Evolutionary conservation across 306 rosid species (phyloP), one percentile per base, ranked within the genome.

Genomic region (Hippophae rhamnoides): DNA sequence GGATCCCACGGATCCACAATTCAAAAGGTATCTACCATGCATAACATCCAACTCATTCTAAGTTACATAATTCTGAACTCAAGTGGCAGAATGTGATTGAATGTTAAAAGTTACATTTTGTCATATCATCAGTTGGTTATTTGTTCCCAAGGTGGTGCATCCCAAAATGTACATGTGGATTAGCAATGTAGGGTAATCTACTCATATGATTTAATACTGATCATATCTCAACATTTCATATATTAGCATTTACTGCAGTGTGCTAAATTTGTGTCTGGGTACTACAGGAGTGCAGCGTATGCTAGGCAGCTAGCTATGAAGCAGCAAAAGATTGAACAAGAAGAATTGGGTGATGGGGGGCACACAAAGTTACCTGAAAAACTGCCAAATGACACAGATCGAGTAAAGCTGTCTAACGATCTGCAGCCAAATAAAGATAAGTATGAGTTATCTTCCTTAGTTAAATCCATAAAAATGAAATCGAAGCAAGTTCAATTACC

Each of bases 1-100:
- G 56, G 96, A 92, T 78, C 96, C 98, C 51, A 92, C 98, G 0
- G 76, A 83, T 57, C 98, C 98, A 1, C 93, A 88, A 45, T 85
- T 83, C 80, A 83, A 92, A 78, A 83, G 98, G 98, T 90, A 83
- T 60, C 27, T 67, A 53, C 62, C 47, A 27, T 49, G 27, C 41
- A 14, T 10, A n/a, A 18, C 12, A 7, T 18, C 23, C 23, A 18
- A 18, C 23, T 18, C 23, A 18, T 18, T 18, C 23, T 18, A 18
- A 18, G 23, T 18, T 18, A 18, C 23, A 74, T 54, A 51, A 68
- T 63, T n/a, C 57, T 13, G 72, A 75, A 65, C 87, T 75, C 57
- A 83, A 67, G 55, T 25, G 68, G 54, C 64, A 56, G 66, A 41
- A 9, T 1, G 25, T 66, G 45, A 2, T 83, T 64, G 62, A 69